Evolutionary conservation across 1,284 basidiomycete species (phyloP).

Genomic region (Sporisorium scitamineum): DNA sequence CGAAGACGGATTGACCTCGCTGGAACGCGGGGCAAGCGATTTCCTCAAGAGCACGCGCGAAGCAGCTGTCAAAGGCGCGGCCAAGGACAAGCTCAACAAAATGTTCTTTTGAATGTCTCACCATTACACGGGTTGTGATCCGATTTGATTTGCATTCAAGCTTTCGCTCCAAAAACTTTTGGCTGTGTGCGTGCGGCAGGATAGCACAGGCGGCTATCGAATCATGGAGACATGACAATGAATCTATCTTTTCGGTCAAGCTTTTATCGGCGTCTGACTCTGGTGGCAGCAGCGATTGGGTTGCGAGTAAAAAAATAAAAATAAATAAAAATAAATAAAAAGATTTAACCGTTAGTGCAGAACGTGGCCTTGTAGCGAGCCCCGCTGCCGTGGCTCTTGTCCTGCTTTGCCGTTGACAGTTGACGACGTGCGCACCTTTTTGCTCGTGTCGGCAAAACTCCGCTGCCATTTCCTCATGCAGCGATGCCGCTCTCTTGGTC

Average conservation of each 20-base stretch:
- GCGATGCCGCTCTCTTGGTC: background rate
- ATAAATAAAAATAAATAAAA: too few relatives aligned
- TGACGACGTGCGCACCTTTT: too few relatives aligned
- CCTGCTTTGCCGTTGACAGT: background rate
- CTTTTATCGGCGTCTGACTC: background rate
- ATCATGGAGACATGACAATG: background rate
- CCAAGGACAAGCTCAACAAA: conserved; percentile 57
- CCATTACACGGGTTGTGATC: background rate
- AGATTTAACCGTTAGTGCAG: too few relatives aligned
- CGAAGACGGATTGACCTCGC: conserved; percentile 54
- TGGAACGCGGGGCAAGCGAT: conserved; percentile 57
- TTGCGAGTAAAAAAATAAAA: too few relatives aligned
- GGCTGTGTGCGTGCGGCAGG: background rate
- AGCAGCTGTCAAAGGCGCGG: conserved; percentile 57
- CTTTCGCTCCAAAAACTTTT: background rate
- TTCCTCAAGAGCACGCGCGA: conserved; percentile 62
- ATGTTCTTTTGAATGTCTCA: conserved; percentile 31
- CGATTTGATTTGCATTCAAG: background rate
- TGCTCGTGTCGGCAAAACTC: too few relatives aligned
- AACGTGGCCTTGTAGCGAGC: too few relatives aligned
- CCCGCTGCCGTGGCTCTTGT: background rate
- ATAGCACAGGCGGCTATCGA: background rate
- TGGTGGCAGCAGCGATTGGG: too few relatives aligned
- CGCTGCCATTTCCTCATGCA: too few relatives aligned
- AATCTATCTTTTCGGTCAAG: background rate